Conservation (phyloP, 2,329 filamentous ascomycete species). For the Celoporthe dispersa region DNA sequence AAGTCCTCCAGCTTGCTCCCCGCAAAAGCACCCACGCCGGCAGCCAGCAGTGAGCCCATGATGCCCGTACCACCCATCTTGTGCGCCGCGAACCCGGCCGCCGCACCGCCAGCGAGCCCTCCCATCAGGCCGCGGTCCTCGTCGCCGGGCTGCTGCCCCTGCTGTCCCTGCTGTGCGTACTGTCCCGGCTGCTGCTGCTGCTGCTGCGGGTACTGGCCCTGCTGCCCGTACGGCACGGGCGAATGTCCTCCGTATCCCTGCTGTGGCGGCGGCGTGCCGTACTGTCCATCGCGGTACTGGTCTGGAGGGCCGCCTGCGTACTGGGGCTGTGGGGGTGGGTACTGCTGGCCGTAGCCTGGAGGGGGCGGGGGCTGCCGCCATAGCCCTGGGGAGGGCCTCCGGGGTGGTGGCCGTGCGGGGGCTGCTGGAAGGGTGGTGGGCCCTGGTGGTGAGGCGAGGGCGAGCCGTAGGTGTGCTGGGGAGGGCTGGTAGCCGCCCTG, state of each 20-base stretch:
- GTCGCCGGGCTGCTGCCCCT: constrained; percentile 35
- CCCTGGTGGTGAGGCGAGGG: constrained; percentile 31
- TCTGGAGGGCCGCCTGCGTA: constrained; percentile 32
- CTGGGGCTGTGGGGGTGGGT: constrained; percentile 32
- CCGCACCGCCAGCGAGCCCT: constrained; percentile 56
- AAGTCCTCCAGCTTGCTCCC: constrained; percentile 53
- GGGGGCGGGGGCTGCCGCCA: constrained; percentile 31
- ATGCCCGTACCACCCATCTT: constrained; percentile 46
- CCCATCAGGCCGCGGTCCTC: constrained; percentile 62
- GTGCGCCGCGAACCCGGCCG: constrained; percentile 58
- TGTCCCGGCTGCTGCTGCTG: constrained; percentile 29
- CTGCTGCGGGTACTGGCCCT: constrained; percentile 10
- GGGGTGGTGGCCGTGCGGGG: constrained; percentile 38
- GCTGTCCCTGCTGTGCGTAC: constrained; percentile 7
- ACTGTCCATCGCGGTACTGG: constrained; percentile 6
- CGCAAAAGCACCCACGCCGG: constrained; percentile 55
- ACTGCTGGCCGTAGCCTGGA: constrained; percentile 13
- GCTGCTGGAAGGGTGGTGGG: constrained; percentile 10
- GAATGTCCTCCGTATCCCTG: constrained; percentile 7
- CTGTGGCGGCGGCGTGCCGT: constrained; percentile 30
- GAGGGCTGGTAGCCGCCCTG: constrained; percentile 33
- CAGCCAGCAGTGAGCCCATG: constrained; percentile 42
- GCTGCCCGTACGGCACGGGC: neutral
- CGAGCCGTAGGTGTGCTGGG: constrained; percentile 32
- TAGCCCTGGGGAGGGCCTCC: constrained; percentile 33